Conservation (phyloP, 495 filamentous ascomycete species). For the Daldinia childiae region DNA sequence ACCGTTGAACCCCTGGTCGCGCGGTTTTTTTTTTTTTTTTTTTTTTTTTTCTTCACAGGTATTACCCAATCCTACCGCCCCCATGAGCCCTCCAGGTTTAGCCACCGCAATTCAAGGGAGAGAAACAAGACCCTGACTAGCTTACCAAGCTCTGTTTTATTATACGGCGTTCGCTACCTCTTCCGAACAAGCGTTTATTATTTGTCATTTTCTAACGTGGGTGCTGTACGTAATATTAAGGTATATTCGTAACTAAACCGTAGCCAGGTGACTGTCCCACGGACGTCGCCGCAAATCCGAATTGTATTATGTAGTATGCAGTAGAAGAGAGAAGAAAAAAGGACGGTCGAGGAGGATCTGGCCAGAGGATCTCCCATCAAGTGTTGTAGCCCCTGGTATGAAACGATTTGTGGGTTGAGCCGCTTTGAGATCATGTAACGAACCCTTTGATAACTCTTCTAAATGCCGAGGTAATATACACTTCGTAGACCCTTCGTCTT, state of each 20-base stretch:
- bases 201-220: constrained; percentile 24
- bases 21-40: constrained; percentile 36
- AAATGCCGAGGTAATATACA: background rate
- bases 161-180: constrained; percentile 27
- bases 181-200: constrained; percentile 33
- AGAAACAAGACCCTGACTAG: constrained; percentile 15
- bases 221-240: constrained; percentile 24
- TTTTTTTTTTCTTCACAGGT: constrained; percentile 29
- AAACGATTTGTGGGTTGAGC: constrained; percentile 15
- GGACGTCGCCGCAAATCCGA: constrained; percentile 25
- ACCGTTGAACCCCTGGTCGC: constrained; percentile 31
- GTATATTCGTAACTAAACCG: background rate
- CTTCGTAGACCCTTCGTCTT: constrained; percentile 14
- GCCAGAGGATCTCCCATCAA: background rate
- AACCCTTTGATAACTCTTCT: constrained; percentile 2
- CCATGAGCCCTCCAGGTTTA: constrained; percentile 15
- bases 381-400: constrained; percentile 9
- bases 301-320: background rate
- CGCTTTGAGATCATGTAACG: constrained; percentile 7
- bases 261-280: constrained; percentile 19
- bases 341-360: background rate
- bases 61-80: constrained; percentile 36
- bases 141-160: constrained; percentile 27
- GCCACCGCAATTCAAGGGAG: constrained; percentile 29
- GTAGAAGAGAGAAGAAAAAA: background rate